Base-by-base conservation (phyloP, 768 basidiomycete genomes). In the Lyophyllum shimeji region DNA sequence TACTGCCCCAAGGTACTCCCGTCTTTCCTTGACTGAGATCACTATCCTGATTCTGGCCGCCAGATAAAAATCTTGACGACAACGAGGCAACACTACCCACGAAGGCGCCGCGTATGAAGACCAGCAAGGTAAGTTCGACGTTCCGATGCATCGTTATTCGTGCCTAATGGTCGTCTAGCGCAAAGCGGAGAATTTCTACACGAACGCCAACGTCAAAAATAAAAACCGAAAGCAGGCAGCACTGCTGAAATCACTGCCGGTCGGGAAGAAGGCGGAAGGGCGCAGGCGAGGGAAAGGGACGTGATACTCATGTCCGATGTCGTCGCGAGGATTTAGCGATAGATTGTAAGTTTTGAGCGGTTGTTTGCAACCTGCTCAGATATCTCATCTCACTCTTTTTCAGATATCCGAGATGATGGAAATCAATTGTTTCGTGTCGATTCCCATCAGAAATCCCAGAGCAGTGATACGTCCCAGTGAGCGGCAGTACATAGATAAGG, bases 111-210 rank as follows among this genome's bases (percentile, higher is more conserved):
- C 89, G 96, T 17, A 90, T 96, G 92, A 96, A 83, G 64, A 98
- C 97, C 1, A 93, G 86, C 79, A 99, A 99, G 77, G 90, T 87
- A 68, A 29, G 60, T 43, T 39, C 27, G 23, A 59, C 40, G 45
- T 39, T 46, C n/a, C 37, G 29, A 13, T 12, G 27, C 20, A 57
- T 21, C 53, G 51, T 20, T 44, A n/a, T 23, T 44, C 53, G 53
- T 52, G 52, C 40, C 27, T 25, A 64, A 3, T 18, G 52, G 46
- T 58, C 31, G 18, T 20, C n/a, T 65, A 93, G 93, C 88, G 86
- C 76, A 94, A 91, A 73, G 84, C 91, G 9, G 78, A 81, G 53
- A 98, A 98, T 75, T 98, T 94, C 76, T 97, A 92, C 75, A 83
- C 86, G 2, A 80, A 68, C 39, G 82, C 89, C 4, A 94, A 94